A percentile compares a stretch with the other conserved stretches of the same genome.
These are phyloP conservation scores for Pleurotus ostreatus DNA, from an alignment of 768 basidiomycete genomes.

Conservation along the genomic window DNA sequence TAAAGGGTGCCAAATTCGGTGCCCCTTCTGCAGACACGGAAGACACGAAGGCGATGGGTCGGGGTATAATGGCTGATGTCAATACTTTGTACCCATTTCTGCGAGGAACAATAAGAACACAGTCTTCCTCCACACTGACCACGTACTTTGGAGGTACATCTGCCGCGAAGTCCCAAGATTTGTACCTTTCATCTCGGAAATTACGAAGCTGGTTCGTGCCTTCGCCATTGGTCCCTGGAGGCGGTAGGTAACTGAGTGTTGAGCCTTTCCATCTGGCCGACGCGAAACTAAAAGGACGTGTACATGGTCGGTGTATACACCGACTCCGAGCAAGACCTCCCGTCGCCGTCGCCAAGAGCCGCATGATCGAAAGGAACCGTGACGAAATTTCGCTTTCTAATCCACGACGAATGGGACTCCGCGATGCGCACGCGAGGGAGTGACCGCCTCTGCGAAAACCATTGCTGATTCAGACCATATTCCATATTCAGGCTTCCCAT, in stretches of 20 bases:
- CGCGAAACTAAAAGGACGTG: not conserved
- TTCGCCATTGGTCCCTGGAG: not conserved
- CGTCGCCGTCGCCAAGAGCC: not conserved
- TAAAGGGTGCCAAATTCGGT: constrained; percentile 66
- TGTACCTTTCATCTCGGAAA: constrained; percentile 28
- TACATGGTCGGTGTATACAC: not conserved
- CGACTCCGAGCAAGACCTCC: not conserved
- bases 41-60: constrained; percentile 68
- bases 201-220: not conserved
- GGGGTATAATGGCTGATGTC: constrained; percentile 56
- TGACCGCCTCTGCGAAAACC: too few relatives aligned
- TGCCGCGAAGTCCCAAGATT: constrained; percentile 40
- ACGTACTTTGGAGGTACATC: constrained; percentile 20
- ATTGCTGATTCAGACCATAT: too few relatives aligned
- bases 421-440: not conserved
- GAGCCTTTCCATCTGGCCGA: not conserved
- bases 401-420: too few relatives aligned
- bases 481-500: too few relatives aligned
- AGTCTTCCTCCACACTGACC: too few relatives aligned
- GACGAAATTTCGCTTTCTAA: too few relatives aligned
- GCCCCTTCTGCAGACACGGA: constrained; percentile 46
- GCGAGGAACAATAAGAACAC: not conserved
- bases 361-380: not conserved
- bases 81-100: constrained; percentile 47
- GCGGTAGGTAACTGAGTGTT: not conserved